Conservation (phyloP, 2,329 filamentous ascomycete genomes). For the Fusarium gaditjirri region DNA sequence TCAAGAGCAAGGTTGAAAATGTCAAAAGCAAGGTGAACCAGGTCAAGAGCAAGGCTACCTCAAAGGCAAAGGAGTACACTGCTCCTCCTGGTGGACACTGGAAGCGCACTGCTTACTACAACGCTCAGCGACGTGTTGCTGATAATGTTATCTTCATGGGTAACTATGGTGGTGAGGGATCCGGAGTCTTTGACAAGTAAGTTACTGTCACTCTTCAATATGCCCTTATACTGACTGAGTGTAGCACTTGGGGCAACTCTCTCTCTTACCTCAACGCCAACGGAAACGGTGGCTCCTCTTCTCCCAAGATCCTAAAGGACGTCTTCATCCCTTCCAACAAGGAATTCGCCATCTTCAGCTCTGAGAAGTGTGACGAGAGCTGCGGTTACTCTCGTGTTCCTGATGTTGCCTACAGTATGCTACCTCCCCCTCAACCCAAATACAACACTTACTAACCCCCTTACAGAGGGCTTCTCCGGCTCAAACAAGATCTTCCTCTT, state of each 20-base stretch:
- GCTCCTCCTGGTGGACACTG: slow-evolving; percentile 47
- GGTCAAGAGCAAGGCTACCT: slow-evolving; percentile 9
- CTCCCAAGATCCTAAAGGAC: slow-evolving; percentile 54
- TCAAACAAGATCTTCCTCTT: slow-evolving; percentile 78
- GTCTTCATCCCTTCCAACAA: slow-evolving; percentile 54
- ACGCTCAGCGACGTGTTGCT: slow-evolving; percentile 51
- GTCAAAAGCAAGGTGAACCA: slow-evolving; percentile 28
- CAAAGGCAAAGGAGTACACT: slow-evolving; percentile 24
- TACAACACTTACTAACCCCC: slow-evolving; percentile 2
- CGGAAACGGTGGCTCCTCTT: slow-evolving; percentile 52
- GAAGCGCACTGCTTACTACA: slow-evolving; percentile 58
- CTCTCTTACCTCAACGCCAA: slow-evolving; percentile 58
- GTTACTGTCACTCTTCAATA: slow-evolving; percentile 30
- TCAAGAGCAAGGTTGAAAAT: slow-evolving; percentile 24
- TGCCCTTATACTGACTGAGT: slow-evolving; percentile 16
- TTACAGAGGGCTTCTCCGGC: slow-evolving; percentile 74
- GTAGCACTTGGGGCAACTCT: slow-evolving; percentile 57
- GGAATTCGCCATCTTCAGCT: slow-evolving; percentile 60
- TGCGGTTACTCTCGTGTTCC: slow-evolving; percentile 58
- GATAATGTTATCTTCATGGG: slow-evolving; percentile 61
- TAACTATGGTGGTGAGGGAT: slow-evolving; percentile 58
- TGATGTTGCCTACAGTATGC: slow-evolving; percentile 58
- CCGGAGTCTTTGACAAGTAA: slow-evolving; percentile 57
- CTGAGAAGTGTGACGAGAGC: slow-evolving; percentile 53
- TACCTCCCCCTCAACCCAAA: background rate